These are phyloP conservation scores for Fragilariopsis cylindrus DNA, from an alignment of 108 stramenopile species.

Conservation along the genomic window DNA sequence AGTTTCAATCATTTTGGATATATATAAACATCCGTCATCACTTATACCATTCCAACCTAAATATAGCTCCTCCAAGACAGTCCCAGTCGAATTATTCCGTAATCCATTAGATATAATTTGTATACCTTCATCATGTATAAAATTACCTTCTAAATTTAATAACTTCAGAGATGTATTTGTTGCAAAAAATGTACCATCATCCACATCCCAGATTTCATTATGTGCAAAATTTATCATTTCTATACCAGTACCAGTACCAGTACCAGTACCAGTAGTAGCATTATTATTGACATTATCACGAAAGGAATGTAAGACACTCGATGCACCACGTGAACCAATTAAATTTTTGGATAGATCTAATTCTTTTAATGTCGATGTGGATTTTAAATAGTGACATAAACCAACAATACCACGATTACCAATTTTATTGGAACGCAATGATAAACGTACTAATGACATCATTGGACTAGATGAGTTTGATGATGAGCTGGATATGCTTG, in stretches of 20 bases:
- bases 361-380: slow-evolving; percentile 28
- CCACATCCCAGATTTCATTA: slow-evolving; percentile 48
- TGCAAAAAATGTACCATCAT: slow-evolving; percentile 36
- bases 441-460: slow-evolving; percentile 20
- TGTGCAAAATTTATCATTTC: slow-evolving; percentile 42
- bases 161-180: slow-evolving; percentile 27
- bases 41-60: slow-evolving; percentile 45
- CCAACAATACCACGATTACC: slow-evolving; percentile 41
- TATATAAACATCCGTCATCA: slow-evolving; percentile 32
- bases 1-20: slow-evolving; percentile 30
- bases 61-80: slow-evolving; percentile 29
- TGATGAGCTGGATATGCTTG: neutral
- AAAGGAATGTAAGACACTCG: slow-evolving; percentile 31
- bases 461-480: slow-evolving; percentile 9
- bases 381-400: slow-evolving; percentile 24
- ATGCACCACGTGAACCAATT: slow-evolving; percentile 41
- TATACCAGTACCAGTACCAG: neutral
- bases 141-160: slow-evolving; percentile 41
- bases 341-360: slow-evolving; percentile 44
- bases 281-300: slow-evolving; percentile 33
- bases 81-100: neutral
- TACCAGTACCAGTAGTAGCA: neutral
- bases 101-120: slow-evolving; percentile 39
- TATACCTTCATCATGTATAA: slow-evolving; percentile 41
- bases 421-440: slow-evolving; percentile 40